These are phyloP conservation scores for Crithidia sp. DNA, from an alignment of 208 protist species.

Conservation along the genomic window DNA sequence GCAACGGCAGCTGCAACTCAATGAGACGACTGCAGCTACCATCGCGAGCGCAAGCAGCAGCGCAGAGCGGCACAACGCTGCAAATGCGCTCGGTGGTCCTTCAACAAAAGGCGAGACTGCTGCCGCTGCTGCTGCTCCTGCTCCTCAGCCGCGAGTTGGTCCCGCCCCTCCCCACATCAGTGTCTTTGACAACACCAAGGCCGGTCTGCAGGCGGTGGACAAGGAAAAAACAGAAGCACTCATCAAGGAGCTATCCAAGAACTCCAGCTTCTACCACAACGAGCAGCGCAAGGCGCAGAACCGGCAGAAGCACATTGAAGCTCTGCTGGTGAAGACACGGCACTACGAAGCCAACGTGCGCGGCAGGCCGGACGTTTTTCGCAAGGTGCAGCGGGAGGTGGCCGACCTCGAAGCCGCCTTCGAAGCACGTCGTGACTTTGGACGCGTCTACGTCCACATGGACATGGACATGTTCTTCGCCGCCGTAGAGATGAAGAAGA, in stretches of 20 bases:
- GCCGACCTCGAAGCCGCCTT: slow-evolving; percentile 40
- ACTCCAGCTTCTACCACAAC: slow-evolving; percentile 70
- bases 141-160: no score
- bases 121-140: no score
- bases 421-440: slow-evolving; percentile 41
- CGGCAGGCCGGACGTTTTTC: slow-evolving; percentile 13
- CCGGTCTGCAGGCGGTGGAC: slow-evolving; percentile 67
- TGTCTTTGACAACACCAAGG: slow-evolving; percentile 77
- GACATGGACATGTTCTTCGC: slow-evolving; percentile 95
- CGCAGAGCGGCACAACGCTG: no score
- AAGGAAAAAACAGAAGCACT: slow-evolving; percentile 55
- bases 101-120: no score
- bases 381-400: slow-evolving; percentile 24
- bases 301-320: slow-evolving; percentile 44
- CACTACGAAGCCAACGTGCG: slow-evolving; percentile 35
- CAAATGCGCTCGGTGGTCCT: no score
- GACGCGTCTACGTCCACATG: slow-evolving; percentile 59
- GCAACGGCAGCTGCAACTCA: no score
- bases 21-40: no score
- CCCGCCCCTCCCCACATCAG: slow-evolving; percentile 13
- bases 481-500: slow-evolving; percentile 89
- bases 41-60: no score
- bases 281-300: slow-evolving; percentile 63
- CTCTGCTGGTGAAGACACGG: slow-evolving; percentile 43
- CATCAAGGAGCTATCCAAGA: slow-evolving; percentile 57